Evolutionary conservation across 805 yeast species (phyloP).

Genomic region (Suhomyces sp.): DNA sequence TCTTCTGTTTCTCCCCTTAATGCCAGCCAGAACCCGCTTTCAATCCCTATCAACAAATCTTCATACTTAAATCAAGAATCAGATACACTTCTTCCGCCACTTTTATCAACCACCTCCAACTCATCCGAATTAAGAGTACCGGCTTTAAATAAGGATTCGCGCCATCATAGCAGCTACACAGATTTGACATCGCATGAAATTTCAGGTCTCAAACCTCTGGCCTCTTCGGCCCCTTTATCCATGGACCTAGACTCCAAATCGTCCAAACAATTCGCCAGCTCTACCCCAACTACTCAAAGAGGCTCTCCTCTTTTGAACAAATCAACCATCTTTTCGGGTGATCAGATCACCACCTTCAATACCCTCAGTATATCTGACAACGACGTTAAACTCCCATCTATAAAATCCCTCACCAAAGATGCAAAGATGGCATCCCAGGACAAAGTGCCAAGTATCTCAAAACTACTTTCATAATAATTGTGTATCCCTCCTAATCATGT

Average conservation of each 20-base stretch:
- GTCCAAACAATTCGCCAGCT: not conserved
- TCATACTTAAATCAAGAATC: not conserved
- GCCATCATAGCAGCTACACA: conserved; percentile 2
- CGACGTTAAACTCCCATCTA: conserved; percentile 10
- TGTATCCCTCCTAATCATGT: no score
- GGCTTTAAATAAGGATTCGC: not conserved
- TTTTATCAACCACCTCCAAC: not conserved
- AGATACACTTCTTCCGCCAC: conserved; percentile 1
- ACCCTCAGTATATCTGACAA: conserved; percentile 9
- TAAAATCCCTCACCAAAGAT: conserved; percentile 3
- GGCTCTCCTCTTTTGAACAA: conserved; percentile 1
- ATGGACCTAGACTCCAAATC: not conserved
- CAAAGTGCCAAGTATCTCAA: conserved; percentile 13
- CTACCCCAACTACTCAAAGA: not conserved
- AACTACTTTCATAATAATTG: conserved; percentile 2
- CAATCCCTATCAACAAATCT: not conserved
- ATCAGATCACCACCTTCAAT: conserved; percentile 9
- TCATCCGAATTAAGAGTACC: conserved; percentile 5
- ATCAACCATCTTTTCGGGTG: not conserved
- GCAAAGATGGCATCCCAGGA: conserved; percentile 2
- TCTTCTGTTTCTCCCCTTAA: conserved; percentile 5
- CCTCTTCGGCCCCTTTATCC: not conserved
- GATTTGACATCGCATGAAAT: not conserved
- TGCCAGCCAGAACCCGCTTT: not conserved
- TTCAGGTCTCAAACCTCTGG: not conserved